A percentile compares a stretch with the other conserved stretches of the same genome.
These are phyloP conservation scores for Lachnellula cervina DNA, from an alignment of 2,329 filamentous ascomycete species.

Conservation along the genomic window DNA sequence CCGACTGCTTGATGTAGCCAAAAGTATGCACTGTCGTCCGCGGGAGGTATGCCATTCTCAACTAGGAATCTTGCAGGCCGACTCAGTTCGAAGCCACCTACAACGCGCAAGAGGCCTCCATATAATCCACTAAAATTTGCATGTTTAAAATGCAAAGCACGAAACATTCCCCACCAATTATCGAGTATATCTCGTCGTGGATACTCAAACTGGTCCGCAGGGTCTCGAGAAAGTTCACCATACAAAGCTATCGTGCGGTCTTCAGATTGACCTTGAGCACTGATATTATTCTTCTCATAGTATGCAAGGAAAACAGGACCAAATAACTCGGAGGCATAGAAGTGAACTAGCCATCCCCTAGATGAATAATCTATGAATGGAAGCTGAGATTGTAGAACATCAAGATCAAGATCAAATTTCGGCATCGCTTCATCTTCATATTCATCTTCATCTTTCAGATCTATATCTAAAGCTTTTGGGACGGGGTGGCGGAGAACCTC, in stretches of 20 bases:
- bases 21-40: too few species aligned
- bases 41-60: background rate
- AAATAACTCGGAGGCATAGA: background rate
- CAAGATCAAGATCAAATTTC: too few species aligned
- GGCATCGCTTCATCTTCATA: too few species aligned
- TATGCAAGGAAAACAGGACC: too few species aligned
- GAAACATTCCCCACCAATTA: background rate
- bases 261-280: too few species aligned
- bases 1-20: too few species aligned
- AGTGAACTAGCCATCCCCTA: background rate
- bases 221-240: too few species aligned
- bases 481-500: background rate
- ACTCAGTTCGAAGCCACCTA: too few species aligned
- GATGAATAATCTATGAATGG: background rate
- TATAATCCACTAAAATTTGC: background rate
- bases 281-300: too few species aligned
- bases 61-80: background rate
- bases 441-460: too few species aligned
- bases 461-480: background rate
- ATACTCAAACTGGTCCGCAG: background rate
- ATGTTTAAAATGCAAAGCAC: background rate
- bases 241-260: too few species aligned
- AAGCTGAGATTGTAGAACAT: background rate
- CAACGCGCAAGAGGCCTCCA: background rate
- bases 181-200: background rate